A percentile compares a stretch with the other conserved stretches of the same genome.
Evolutionary conservation across 768 basidiomycete genomes (phyloP).

Genomic region (Galerina sulciceps): DNA sequence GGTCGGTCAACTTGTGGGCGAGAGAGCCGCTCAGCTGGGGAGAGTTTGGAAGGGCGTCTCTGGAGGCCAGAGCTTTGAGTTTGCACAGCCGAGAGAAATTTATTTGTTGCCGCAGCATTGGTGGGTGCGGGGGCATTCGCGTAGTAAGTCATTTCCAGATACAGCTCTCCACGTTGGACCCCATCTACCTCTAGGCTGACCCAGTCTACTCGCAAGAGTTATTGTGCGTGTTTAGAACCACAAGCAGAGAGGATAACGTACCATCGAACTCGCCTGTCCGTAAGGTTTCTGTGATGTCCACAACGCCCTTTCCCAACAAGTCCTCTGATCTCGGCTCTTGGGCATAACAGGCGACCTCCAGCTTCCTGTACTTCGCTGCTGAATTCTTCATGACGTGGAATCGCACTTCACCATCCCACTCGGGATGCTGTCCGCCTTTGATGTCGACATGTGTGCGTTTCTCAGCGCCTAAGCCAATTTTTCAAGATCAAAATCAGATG

Average conservation of each 20-base stretch:
- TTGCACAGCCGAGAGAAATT: slow-evolving; percentile 22
- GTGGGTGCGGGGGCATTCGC: slow-evolving; percentile 64
- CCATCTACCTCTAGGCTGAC: slow-evolving; percentile 42
- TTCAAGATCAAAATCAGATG: background rate
- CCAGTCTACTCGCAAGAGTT: slow-evolving; percentile 31
- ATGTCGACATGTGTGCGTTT: slow-evolving; percentile 75
- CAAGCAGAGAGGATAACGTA: slow-evolving; percentile 37
- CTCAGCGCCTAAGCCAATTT: slow-evolving; percentile 44
- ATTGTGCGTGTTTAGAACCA: background rate
- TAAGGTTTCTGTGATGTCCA: slow-evolving; percentile 81
- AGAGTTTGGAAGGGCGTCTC: slow-evolving; percentile 58
- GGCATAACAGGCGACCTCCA: slow-evolving; percentile 81
- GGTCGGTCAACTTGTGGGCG: slow-evolving; percentile 42
- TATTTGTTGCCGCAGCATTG: slow-evolving; percentile 22
- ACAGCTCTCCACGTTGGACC: slow-evolving; percentile 80
- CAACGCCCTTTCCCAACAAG: slow-evolving; percentile 72
- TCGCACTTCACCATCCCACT: slow-evolving; percentile 90
- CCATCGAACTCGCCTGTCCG: slow-evolving; percentile 92
- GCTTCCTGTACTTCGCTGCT: slow-evolving; percentile 55
- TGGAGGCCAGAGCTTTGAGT: slow-evolving; percentile 31
- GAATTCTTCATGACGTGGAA: slow-evolving; percentile 69
- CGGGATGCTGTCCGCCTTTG: slow-evolving; percentile 91
- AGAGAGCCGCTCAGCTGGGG: slow-evolving; percentile 52
- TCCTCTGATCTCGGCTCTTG: slow-evolving; percentile 78
- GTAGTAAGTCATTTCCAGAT: slow-evolving; percentile 94